A percentile compares a stretch with the other conserved stretches of the same genome.
Evolutionary conservation across 495 filamentous ascomycete species (phyloP).

Genomic region (Tuber borchii): DNA sequence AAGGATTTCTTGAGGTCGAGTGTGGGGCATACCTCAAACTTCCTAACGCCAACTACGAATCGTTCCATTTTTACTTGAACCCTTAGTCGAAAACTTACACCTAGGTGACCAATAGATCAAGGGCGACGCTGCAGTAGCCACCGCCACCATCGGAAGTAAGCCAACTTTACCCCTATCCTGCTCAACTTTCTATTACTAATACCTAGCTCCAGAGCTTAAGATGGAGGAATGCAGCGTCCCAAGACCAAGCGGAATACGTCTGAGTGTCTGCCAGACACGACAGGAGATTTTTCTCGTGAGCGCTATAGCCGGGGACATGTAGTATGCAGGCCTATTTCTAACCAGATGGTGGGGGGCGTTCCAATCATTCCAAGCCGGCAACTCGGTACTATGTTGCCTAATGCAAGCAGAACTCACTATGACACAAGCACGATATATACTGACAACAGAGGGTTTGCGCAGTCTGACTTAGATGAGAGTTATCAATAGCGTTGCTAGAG

Average conservation of each 20-base stretch:
- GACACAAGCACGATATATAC: slow-evolving; percentile 5
- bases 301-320: slow-evolving; percentile 54
- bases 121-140: slow-evolving; percentile 47
- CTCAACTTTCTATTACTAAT: neutral
- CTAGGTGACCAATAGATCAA: slow-evolving; percentile 50
- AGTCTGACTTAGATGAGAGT: neutral
- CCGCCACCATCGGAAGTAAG: slow-evolving; percentile 43
- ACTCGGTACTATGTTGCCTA: slow-evolving; percentile 1
- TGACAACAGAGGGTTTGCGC: neutral
- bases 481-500: neutral
- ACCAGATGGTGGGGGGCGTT: slow-evolving; percentile 48
- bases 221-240: slow-evolving; percentile 51
- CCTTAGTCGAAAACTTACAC: slow-evolving; percentile 42
- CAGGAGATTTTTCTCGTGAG: slow-evolving; percentile 45
- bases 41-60: slow-evolving; percentile 49
- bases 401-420: too few species aligned
- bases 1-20: slow-evolving; percentile 38
- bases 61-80: slow-evolving; percentile 43
- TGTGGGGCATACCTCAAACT: slow-evolving; percentile 50
- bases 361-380: slow-evolving; percentile 47
- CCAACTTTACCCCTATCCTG: neutral
- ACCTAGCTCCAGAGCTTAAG: slow-evolving; percentile 43
- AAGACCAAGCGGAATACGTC: slow-evolving; percentile 15
- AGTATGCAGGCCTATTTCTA: slow-evolving; percentile 41
- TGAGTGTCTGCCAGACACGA: slow-evolving; percentile 16